Percentiles rank a stretch among this genome's conserved stretches.
phyloP scores from a whole-genome alignment of 192 early-diverging fungal genomes.

The Gaertneriomyces semiglobifer region DNA sequence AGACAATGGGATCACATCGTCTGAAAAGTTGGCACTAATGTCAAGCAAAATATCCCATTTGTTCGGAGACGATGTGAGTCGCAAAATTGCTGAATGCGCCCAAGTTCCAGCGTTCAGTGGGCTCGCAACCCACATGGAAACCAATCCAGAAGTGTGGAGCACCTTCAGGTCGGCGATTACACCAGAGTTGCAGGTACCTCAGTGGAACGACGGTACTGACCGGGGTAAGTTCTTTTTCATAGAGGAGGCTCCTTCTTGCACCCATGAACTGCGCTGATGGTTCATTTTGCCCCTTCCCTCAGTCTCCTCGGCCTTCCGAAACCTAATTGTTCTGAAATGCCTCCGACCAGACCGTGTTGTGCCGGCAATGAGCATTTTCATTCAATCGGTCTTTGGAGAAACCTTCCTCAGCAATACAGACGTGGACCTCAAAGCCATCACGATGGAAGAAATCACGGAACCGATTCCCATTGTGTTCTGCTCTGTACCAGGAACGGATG shows the following conservation, averaged over 20 bases:
- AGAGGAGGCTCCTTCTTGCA: conserved; percentile 7
- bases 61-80: conserved; percentile 34
- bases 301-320: conserved; percentile 63
- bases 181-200: conserved; percentile 39
- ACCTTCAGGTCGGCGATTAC: conserved; percentile 9
- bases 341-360: conserved; percentile 88
- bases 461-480: conserved; percentile 88
- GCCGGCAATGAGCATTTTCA: conserved; percentile 65
- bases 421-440: conserved; percentile 67
- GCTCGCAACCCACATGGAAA: conserved; percentile 29
- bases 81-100: conserved; percentile 14
- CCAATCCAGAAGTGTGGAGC: conserved; percentile 37
- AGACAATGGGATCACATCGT: conserved; percentile 46
- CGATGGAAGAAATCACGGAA: conserved; percentile 65
- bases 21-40: neutral
- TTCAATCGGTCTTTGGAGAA: conserved; percentile 65
- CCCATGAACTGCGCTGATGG: neutral
- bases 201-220: conserved; percentile 1
- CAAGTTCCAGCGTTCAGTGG: conserved; percentile 24
- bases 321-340: conserved; percentile 76
- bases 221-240: neutral
- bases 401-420: conserved; percentile 54
- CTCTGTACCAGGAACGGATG: conserved; percentile 92
- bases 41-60: conserved; percentile 7
- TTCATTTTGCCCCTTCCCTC: conserved; percentile 15